phyloP scores from a whole-genome alignment of 2,329 filamentous ascomycete genomes.

The Leptographium galeiforme region DNA sequence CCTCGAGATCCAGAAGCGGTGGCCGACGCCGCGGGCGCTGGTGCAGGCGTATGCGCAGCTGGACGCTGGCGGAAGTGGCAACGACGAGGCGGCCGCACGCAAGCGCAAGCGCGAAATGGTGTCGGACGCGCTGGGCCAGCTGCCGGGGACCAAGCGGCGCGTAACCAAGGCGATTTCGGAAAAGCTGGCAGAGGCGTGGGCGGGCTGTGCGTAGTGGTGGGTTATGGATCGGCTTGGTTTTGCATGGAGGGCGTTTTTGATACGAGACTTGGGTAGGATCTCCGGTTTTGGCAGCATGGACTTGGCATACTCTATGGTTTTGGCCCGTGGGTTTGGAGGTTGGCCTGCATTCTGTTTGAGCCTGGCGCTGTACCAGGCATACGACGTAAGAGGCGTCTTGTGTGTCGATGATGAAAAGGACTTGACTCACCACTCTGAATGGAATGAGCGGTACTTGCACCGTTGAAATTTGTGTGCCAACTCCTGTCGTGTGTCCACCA shows the following conservation, averaged over 20 bases:
- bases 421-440: too few species aligned
- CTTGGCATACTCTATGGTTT: too few species aligned
- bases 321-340: background rate
- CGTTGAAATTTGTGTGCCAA: too few species aligned
- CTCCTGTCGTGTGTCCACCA: too few species aligned
- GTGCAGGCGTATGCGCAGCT: conserved; percentile 54
- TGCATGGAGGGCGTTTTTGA: too few species aligned
- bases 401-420: too few species aligned
- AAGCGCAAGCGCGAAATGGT: conserved; percentile 50
- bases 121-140: conserved; percentile 36
- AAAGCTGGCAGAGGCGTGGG: conserved; percentile 63
- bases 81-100: conserved; percentile 25
- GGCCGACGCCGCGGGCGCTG: conserved; percentile 60
- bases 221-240: background rate
- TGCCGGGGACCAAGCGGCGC: conserved; percentile 54
- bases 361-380: too few species aligned
- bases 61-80: conserved; percentile 28
- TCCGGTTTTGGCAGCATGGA: background rate
- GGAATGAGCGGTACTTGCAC: too few species aligned
- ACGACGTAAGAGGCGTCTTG: too few species aligned
- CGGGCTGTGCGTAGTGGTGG: conserved; percentile 11
- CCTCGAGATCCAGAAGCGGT: conserved; percentile 64
- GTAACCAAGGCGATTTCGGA: conserved; percentile 51
- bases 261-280: too few species aligned
- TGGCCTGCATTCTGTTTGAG: background rate